Evolutionary conservation across 2,329 filamentous ascomycete genomes (phyloP).

Genomic region (Penicillium sp.): DNA sequence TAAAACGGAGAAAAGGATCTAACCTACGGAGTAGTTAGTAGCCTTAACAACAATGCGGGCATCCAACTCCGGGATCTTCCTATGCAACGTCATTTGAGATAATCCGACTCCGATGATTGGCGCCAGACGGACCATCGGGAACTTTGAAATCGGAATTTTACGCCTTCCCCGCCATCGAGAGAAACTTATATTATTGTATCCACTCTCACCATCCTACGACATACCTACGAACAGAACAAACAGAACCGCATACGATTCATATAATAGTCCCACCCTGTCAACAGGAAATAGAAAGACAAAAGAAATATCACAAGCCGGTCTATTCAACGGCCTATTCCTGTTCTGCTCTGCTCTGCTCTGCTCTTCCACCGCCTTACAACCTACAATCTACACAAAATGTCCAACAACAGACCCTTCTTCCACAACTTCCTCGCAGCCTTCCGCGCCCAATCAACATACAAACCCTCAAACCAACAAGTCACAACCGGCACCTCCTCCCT

Average conservation of each 20-base stretch:
- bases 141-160: conserved; percentile 14
- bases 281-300: too few relatives aligned
- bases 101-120: conserved; percentile 22
- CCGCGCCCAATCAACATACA: conserved; percentile 60
- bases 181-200: not conserved
- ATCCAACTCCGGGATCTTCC: conserved; percentile 16
- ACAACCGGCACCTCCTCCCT: conserved; percentile 31
- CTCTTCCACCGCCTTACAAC: conserved; percentile 19
- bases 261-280: too few relatives aligned
- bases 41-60: not conserved
- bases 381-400: conserved; percentile 51
- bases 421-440: conserved; percentile 66
- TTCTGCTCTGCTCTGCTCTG: too few relatives aligned
- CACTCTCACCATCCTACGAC: not conserved
- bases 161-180: conserved; percentile 3
- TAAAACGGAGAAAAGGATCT: conserved; percentile 1
- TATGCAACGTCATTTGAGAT: conserved; percentile 21
- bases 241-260: too few relatives aligned
- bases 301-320: too few relatives aligned
- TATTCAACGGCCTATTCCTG: not conserved
- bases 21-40: too few relatives aligned
- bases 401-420: conserved; percentile 63
- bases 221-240: too few relatives aligned
- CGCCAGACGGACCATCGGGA: conserved; percentile 4
- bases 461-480: conserved; percentile 48